A percentile compares a stretch with the other conserved stretches of the same genome.
These are phyloP conservation scores for Vigna hirtella DNA, from an alignment of 306 rosid genomes.

Conservation along the genomic window DNA sequence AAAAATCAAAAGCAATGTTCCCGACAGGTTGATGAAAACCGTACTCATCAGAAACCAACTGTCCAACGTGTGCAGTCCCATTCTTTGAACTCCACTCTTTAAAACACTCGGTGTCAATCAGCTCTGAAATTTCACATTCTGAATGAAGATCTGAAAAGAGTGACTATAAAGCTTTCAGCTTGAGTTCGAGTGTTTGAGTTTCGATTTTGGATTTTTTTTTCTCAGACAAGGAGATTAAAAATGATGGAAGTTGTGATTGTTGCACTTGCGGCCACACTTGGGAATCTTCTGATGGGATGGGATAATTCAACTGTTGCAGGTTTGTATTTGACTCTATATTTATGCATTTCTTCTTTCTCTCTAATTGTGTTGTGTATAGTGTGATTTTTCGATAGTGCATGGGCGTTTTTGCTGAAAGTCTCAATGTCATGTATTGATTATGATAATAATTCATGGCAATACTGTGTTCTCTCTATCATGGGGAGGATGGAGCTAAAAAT, in stretches of 20 bases:
- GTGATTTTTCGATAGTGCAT: neutral
- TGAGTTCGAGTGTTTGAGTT: neutral
- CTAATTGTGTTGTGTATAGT: neutral
- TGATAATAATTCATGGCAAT: neutral
- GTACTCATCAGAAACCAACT: slow-evolving; percentile 2
- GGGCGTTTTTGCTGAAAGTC: neutral
- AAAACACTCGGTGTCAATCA: neutral
- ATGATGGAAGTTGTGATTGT: slow-evolving; percentile 87
- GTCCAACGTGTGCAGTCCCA: neutral
- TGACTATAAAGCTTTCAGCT: neutral
- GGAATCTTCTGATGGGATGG: slow-evolving; percentile 91
- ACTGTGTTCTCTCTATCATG: neutral
- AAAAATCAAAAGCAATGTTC: neutral
- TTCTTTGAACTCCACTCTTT: neutral
- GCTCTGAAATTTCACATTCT: neutral
- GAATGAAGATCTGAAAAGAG: slow-evolving; percentile 9
- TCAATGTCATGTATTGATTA: neutral
- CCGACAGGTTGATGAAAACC: neutral
- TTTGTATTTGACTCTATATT: slow-evolving; percentile 2
- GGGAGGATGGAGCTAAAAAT: slow-evolving; percentile 10
- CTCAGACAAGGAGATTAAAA: neutral
- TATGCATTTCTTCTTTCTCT: neutral
- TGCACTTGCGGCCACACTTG: slow-evolving; percentile 92
- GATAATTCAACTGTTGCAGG: slow-evolving; percentile 98
- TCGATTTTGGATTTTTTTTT: neutral